These are phyloP conservation scores for Colletotrichum phormii DNA, from an alignment of 2,329 filamentous ascomycete genomes.

Conservation along the genomic window DNA sequence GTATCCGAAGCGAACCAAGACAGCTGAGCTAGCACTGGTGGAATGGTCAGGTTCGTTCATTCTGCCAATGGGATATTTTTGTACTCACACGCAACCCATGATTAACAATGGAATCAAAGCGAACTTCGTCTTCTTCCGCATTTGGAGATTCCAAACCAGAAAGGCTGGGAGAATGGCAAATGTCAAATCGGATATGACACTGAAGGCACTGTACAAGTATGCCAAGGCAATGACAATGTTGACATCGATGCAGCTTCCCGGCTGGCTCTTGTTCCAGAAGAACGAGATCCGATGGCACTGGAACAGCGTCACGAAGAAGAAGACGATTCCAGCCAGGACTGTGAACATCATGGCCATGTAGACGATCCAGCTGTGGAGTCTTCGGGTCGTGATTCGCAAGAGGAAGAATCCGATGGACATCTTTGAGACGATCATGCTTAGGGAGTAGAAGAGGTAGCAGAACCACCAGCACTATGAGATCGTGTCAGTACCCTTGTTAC, in stretches of 20 bases:
- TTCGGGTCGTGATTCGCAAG: constrained; percentile 51
- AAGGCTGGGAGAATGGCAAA: constrained; percentile 64
- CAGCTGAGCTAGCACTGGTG: constrained; percentile 56
- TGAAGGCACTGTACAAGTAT: constrained; percentile 63
- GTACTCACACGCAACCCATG: constrained; percentile 63
- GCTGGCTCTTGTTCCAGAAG: constrained; percentile 52
- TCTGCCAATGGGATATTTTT: background rate
- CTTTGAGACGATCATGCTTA: constrained; percentile 52
- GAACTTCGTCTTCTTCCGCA: constrained; percentile 62
- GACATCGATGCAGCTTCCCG: constrained; percentile 51
- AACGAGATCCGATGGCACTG: constrained; percentile 53
- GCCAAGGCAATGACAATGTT: constrained; percentile 63
- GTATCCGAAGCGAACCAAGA: constrained; percentile 54
- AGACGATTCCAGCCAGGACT: constrained; percentile 49
- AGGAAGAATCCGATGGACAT: constrained; percentile 57
- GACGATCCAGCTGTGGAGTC: constrained; percentile 49
- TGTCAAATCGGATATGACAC: constrained; percentile 62
- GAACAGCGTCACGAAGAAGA: constrained; percentile 55
- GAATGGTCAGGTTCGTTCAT: background rate
- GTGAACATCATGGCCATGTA: constrained; percentile 50
- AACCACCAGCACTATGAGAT: constrained; percentile 49
- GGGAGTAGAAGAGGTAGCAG: constrained; percentile 51
- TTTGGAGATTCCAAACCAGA: constrained; percentile 66
- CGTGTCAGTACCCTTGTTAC: background rate
- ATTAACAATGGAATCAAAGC: constrained; percentile 64